phyloP scores from a whole-genome alignment of 2,329 filamentous ascomycete genomes.

The Xylariales sp. region DNA sequence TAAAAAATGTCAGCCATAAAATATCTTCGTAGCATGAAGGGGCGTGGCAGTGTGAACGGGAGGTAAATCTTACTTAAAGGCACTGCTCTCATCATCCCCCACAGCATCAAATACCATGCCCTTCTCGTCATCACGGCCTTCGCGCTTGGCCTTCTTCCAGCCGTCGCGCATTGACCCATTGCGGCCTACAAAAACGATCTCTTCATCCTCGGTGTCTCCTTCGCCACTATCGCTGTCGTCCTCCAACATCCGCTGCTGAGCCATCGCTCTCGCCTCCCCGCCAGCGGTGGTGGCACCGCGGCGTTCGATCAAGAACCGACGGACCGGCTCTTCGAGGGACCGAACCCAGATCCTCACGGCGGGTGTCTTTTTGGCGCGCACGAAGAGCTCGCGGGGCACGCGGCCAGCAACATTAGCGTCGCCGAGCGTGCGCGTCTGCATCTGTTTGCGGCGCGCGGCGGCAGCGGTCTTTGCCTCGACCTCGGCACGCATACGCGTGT shows the following conservation, averaged over 20 bases:
- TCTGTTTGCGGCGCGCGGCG: conserved; percentile 38
- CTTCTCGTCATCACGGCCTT: conserved; percentile 53
- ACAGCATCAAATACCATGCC: conserved; percentile 76
- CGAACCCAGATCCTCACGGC: conserved; percentile 77
- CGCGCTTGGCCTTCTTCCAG: conserved; percentile 46
- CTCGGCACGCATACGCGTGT: conserved; percentile 38
- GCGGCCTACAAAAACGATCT: conserved; percentile 83
- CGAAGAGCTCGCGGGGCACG: conserved; percentile 76
- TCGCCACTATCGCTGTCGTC: conserved; percentile 14
- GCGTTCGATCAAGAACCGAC: conserved; percentile 64
- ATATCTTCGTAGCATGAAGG: conserved; percentile 14
- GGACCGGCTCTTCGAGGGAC: conserved; percentile 78
- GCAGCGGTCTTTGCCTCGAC: conserved; percentile 41
- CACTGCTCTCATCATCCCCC: conserved; percentile 63
- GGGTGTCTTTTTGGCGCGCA: conserved; percentile 73
- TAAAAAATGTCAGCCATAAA: conserved; percentile 10
- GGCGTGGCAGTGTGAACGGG: no score
- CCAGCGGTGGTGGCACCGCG: conserved; percentile 37
- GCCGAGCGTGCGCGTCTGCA: conserved; percentile 32
- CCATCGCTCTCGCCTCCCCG: no score
- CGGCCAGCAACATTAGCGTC: conserved; percentile 43
- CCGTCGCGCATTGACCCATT: conserved; percentile 56
- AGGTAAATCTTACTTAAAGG: conserved; percentile 66
- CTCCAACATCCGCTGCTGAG: no score
- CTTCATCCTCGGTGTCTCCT: conserved; percentile 39